These are phyloP conservation scores for Echium plantagineum DNA, from an alignment of 257 asterid species.

Conservation along the genomic window DNA sequence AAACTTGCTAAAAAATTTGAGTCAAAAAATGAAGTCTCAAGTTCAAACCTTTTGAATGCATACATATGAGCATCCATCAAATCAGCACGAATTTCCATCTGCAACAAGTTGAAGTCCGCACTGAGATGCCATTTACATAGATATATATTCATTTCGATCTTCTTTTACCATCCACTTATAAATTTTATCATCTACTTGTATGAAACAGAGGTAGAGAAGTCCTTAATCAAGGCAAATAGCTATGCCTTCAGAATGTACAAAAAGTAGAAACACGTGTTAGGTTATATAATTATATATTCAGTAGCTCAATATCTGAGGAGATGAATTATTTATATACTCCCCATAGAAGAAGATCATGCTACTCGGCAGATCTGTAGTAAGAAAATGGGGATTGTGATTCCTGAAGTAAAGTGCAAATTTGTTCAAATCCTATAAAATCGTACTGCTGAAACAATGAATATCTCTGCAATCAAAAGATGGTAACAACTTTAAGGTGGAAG, in stretches of 20 bases:
- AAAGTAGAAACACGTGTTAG: too few relatives aligned
- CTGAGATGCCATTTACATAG: neutral
- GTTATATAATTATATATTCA: too few relatives aligned
- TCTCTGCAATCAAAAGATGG: neutral
- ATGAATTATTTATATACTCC: neutral
- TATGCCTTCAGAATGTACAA: too few relatives aligned
- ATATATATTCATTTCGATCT: neutral
- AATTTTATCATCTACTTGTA: neutral
- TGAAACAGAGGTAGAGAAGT: too few relatives aligned
- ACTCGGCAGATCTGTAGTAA: neutral
- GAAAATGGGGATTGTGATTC: neutral
- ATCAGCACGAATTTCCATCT: conserved; percentile 94
- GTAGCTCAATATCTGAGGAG: neutral
- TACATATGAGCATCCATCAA: conserved; percentile 98
- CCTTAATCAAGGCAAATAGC: too few relatives aligned
- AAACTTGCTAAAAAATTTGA: conserved; percentile 3
- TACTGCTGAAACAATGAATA: neutral
- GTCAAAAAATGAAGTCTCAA: conserved; percentile 17
- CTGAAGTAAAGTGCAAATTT: neutral
- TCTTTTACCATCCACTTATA: neutral
- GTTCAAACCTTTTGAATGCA: conserved; percentile 90
- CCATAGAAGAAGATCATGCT: neutral
- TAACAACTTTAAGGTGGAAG: neutral
- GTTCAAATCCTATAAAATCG: neutral
- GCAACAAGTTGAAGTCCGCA: conserved; percentile 5